Evolutionary conservation across 192 early-diverging fungal species (phyloP).

Genomic region (Coemansia sp.): DNA sequence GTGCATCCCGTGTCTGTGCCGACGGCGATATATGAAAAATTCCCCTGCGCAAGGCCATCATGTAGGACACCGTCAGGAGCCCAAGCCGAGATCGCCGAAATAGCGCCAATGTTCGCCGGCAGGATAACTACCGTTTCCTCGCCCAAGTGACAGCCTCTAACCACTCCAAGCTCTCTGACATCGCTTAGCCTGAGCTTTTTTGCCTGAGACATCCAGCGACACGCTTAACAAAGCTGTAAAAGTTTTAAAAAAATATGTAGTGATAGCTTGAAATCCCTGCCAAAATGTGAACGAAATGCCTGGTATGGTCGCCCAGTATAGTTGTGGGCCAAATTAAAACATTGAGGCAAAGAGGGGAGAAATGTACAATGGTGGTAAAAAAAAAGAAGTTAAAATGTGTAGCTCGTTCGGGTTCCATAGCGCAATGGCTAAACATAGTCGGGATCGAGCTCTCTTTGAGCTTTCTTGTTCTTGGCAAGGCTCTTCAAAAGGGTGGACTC

Average conservation of each 20-base stretch:
- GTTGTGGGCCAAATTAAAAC: neutral
- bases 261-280: neutral
- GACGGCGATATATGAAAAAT: slow-evolving; percentile 14
- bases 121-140: slow-evolving; percentile 12
- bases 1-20: slow-evolving; percentile 32
- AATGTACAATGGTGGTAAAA: no score
- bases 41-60: neutral
- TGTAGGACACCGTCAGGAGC: neutral
- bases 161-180: neutral
- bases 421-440: neutral
- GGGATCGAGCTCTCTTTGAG: neutral
- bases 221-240: neutral
- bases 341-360: no score
- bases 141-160: neutral
- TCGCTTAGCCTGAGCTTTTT: slow-evolving; percentile 4
- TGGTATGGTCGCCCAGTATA: neutral
- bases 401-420: neutral
- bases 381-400: neutral
- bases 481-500: slow-evolving; percentile 3
- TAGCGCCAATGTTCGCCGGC: slow-evolving; percentile 11
- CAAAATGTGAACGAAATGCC: neutral
- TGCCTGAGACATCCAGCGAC: neutral
- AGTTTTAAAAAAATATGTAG: neutral
- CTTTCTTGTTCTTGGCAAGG: neutral
- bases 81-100: slow-evolving; percentile 30